phyloP scores from a whole-genome alignment of 2,329 filamentous ascomycete species.

The Cladosporium sp. region DNA sequence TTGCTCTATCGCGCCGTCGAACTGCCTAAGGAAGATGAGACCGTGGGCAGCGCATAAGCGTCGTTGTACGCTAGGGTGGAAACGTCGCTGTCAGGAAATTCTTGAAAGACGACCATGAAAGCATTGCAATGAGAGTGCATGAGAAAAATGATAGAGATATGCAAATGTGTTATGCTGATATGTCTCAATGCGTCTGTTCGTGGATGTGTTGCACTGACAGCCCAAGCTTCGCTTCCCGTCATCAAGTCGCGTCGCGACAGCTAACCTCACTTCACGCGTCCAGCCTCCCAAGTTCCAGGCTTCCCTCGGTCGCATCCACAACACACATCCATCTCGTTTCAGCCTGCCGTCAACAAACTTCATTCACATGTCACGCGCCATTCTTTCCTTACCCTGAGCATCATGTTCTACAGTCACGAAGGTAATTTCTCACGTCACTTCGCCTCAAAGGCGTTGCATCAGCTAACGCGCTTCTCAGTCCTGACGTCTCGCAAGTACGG shows the following conservation, averaged over 20 bases:
- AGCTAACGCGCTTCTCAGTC: slow-evolving; percentile 42
- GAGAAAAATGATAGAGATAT: slow-evolving; percentile 11
- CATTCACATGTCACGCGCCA: background rate
- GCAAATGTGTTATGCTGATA: slow-evolving; percentile 6
- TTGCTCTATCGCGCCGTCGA: slow-evolving; percentile 71
- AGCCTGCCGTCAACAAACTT: background rate
- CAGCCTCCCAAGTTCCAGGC: background rate
- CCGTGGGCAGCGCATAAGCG: background rate
- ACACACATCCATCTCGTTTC: background rate
- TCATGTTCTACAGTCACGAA: slow-evolving; percentile 95
- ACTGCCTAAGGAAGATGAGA: slow-evolving; percentile 41
- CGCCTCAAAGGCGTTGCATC: background rate
- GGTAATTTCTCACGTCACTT: slow-evolving; percentile 48
- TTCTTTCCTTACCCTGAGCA: slow-evolving; percentile 13
- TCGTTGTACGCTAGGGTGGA: background rate
- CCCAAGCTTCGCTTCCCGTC: too few species aligned
- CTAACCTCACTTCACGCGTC: background rate
- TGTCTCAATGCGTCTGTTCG: too few species aligned
- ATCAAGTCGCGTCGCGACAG: too few species aligned
- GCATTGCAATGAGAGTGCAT: background rate
- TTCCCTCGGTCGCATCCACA: background rate
- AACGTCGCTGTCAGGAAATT: too few species aligned
- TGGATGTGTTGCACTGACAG: too few species aligned
- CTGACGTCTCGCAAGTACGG: slow-evolving; percentile 83
- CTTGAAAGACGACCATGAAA: background rate